Percentiles rank a stretch among this genome's conserved stretches.
phyloP scores from a whole-genome alignment of 2,329 filamentous ascomycete genomes.

The Clarireedia monteithiana region DNA sequence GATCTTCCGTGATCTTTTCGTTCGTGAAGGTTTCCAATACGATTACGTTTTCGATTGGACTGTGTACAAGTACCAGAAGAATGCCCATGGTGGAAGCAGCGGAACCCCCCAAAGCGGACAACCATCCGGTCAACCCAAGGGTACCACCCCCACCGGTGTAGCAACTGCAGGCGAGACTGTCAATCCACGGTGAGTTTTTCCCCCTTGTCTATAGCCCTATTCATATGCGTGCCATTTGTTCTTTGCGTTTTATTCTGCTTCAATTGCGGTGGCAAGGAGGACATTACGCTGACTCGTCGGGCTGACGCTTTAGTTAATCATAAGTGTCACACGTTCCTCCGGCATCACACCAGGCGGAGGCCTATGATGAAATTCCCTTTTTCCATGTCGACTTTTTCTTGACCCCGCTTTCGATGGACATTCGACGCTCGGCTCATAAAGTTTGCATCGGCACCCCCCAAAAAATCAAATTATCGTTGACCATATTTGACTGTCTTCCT shows the following conservation, averaged over 20 bases:
- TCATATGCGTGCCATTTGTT: constrained; percentile 39
- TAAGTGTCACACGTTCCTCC: constrained; percentile 51
- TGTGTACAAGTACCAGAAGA: constrained; percentile 99
- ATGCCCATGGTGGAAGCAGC: constrained; percentile 52
- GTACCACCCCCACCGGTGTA: constrained; percentile 41
- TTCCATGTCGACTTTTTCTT: background rate
- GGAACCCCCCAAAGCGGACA: constrained; percentile 68
- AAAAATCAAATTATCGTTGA: constrained; percentile 9
- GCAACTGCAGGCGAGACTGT: constrained; percentile 54
- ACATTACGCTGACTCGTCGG: constrained; percentile 63
- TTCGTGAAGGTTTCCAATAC: constrained; percentile 98
- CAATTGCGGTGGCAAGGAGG: constrained; percentile 66
- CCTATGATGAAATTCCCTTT: background rate
- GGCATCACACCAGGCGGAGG: constrained; percentile 59
- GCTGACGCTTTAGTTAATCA: constrained; percentile 78
- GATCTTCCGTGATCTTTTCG: constrained; percentile 95
- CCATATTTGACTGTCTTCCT: constrained; percentile 20
- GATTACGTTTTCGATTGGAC: constrained; percentile 99
- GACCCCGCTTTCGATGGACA: background rate
- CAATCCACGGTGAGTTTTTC: too few species aligned
- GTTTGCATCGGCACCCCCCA: background rate
- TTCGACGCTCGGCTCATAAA: background rate
- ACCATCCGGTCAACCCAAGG: constrained; percentile 29
- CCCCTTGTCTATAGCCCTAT: background rate
- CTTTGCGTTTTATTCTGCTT: constrained; percentile 75